Percentiles rank a stretch among this genome's conserved stretches.
Evolutionary conservation across 306 rosid species (phyloP).

Genomic region (Begonia loranthoides): DNA sequence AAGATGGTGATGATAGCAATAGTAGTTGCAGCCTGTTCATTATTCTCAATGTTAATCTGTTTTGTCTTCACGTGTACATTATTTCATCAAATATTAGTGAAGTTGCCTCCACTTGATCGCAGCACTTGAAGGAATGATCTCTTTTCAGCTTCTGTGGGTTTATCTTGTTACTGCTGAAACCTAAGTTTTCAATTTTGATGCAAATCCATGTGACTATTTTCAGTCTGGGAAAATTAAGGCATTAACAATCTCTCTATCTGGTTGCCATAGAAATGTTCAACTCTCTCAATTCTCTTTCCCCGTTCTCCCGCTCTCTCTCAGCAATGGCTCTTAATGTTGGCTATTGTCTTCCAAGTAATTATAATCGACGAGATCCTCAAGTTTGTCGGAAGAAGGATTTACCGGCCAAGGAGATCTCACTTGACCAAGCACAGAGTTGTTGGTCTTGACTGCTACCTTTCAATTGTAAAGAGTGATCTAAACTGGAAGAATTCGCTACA

Average conservation of each 20-base stretch:
- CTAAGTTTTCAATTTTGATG: conserved; percentile 31
- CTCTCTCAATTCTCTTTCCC: conserved; percentile 66
- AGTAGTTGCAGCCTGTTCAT: conserved; percentile 34
- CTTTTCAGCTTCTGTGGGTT: conserved; percentile 98
- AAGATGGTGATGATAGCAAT: conserved; percentile 35
- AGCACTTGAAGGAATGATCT: conserved; percentile 86
- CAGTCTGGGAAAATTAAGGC: conserved; percentile 72
- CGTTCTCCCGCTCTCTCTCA: conserved; percentile 49
- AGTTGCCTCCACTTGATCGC: conserved; percentile 74
- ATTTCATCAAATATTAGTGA: conserved; percentile 82
- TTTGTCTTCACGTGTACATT: conserved; percentile 40
- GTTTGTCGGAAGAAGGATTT: conserved; percentile 21
- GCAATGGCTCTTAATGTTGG: conserved; percentile 19
- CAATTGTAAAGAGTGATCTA: not conserved
- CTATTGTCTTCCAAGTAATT: conserved; percentile 15
- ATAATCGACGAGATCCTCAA: conserved; percentile 22
- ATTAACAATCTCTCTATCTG: conserved; percentile 69
- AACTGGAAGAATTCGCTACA: not conserved
- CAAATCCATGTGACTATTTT: conserved; percentile 71
- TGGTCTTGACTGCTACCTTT: conserved; percentile 25
- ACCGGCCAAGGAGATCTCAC: conserved; percentile 12
- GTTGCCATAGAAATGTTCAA: conserved; percentile 97
- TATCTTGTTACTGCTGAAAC: conserved; percentile 84
- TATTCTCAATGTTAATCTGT: not conserved
- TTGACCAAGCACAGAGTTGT: conserved; percentile 28